These are phyloP conservation scores for Sanghuangporus baumii DNA, from an alignment of 1,284 basidiomycete species.

Conservation along the genomic window DNA sequence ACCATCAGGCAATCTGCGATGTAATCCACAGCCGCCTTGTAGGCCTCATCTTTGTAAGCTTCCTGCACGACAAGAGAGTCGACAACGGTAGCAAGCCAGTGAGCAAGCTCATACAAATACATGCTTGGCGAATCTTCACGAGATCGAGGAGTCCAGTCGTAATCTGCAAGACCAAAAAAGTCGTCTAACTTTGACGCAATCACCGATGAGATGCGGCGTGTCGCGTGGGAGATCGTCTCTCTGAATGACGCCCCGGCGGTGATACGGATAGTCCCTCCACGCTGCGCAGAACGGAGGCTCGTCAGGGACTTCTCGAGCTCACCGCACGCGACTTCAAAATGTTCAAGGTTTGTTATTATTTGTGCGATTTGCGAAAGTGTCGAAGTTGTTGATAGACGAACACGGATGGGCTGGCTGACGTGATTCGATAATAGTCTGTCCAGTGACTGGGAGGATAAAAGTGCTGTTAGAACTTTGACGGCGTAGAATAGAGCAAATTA, in stretches of 20 bases:
- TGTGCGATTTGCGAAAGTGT: conserved; percentile 94
- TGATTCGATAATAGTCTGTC: conserved; percentile 81
- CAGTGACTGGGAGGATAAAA: conserved; percentile 57
- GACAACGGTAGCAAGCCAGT: conserved; percentile 95
- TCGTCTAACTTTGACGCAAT: conserved; percentile 94
- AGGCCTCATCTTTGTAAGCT: conserved; percentile 82
- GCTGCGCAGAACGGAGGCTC: conserved; percentile 74
- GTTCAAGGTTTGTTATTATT: conserved; percentile 90
- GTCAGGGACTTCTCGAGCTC: conserved; percentile 89
- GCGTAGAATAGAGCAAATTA: not conserved
- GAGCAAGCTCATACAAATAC: conserved; percentile 92
- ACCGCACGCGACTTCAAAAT: conserved; percentile 82
- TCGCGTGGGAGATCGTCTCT: conserved; percentile 63
- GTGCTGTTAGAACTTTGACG: not conserved
- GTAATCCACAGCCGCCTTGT: conserved; percentile 78
- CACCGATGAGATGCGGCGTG: conserved; percentile 74
- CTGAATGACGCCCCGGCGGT: conserved; percentile 66
- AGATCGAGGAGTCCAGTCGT: conserved; percentile 80
- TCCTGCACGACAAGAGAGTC: conserved; percentile 88
- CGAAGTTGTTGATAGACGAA: conserved; percentile 64
- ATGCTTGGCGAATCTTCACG: conserved; percentile 77
- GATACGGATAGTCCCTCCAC: conserved; percentile 76
- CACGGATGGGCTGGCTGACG: conserved; percentile 75
- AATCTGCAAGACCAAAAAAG: conserved; percentile 92
- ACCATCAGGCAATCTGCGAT: conserved; percentile 88